These are phyloP conservation scores for Ceratocystis colombiana DNA, from an alignment of 2,329 filamentous ascomycete species.

Conservation along the genomic window DNA sequence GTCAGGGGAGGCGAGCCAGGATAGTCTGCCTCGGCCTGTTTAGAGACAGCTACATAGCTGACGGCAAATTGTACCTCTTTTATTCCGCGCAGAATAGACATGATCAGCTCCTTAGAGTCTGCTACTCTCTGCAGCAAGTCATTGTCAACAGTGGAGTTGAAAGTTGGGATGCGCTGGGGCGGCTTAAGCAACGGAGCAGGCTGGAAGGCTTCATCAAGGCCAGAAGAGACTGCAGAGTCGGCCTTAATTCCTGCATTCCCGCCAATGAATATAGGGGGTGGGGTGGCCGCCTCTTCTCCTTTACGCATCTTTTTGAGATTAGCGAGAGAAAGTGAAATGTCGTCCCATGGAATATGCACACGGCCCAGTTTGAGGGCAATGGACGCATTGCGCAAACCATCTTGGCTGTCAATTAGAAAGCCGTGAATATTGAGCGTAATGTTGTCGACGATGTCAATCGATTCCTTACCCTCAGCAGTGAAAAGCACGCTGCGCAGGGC, in stretches of 20 bases:
- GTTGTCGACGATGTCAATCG: constrained; percentile 79
- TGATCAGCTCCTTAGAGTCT: constrained; percentile 84
- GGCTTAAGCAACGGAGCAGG: constrained; percentile 20
- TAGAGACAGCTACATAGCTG: constrained; percentile 79
- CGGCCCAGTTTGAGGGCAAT: constrained; percentile 85
- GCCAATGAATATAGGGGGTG: constrained; percentile 1
- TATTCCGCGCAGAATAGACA: constrained; percentile 80
- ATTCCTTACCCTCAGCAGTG: constrained; percentile 71
- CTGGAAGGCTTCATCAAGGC: constrained; percentile 34
- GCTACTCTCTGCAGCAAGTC: constrained; percentile 72
- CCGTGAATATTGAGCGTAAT: constrained; percentile 85
- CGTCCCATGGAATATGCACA: constrained; percentile 82
- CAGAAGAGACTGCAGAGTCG: constrained; percentile 3
- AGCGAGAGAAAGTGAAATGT: constrained; percentile 62
- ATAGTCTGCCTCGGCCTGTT: constrained; percentile 60
- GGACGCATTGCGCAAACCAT: constrained; percentile 81
- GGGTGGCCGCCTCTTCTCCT: not conserved
- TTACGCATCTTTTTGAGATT: constrained; percentile 52
- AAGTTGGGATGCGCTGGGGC: constrained; percentile 19
- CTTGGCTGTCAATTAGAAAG: constrained; percentile 70
- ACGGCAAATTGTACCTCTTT: constrained; percentile 95
- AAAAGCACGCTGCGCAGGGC: constrained; percentile 79
- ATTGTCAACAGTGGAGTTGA: constrained; percentile 25
- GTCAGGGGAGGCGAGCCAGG: constrained; percentile 69
- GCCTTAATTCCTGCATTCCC: not conserved